phyloP scores from a whole-genome alignment of 1,284 basidiomycete genomes.

The Exsudoporus floridanus region DNA sequence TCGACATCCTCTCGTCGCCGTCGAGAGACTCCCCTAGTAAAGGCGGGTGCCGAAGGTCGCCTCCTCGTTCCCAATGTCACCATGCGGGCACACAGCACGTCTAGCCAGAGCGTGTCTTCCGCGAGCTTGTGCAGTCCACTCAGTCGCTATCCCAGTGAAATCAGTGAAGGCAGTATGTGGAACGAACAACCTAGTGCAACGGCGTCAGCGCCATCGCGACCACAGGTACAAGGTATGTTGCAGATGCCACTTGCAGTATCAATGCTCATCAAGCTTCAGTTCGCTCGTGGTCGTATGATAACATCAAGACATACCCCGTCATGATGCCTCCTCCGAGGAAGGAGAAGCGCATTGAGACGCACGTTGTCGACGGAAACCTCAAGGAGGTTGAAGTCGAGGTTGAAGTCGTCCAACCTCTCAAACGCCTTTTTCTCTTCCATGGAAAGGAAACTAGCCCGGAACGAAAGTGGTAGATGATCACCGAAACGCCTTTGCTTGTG shows the following conservation, averaged over 20 bases:
- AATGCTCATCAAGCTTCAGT: constrained; percentile 29
- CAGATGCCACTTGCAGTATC: neutral
- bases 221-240: constrained; percentile 35
- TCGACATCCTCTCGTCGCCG: constrained; percentile 38
- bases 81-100: constrained; percentile 47
- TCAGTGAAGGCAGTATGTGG: constrained; percentile 37
- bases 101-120: constrained; percentile 41
- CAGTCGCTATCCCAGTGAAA: constrained; percentile 32
- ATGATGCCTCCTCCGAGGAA: constrained; percentile 56
- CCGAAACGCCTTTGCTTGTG: constrained; percentile 11
- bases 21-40: constrained; percentile 53
- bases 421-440: constrained; percentile 52
- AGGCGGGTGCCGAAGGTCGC: constrained; percentile 58
- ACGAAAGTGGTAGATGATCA: constrained; percentile 30
- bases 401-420: constrained; percentile 46
- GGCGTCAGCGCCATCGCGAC: constrained; percentile 24
- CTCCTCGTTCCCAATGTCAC: constrained; percentile 66
- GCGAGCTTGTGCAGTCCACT: constrained; percentile 34
- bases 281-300: constrained; percentile 71
- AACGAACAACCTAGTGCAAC: constrained; percentile 20
- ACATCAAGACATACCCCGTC: constrained; percentile 61
- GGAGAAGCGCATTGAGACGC: constrained; percentile 49
- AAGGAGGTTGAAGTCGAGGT: constrained; percentile 51
- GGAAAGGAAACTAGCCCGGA: constrained; percentile 32
- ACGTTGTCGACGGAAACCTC: constrained; percentile 53